Evolutionary conservation across 2,329 filamentous ascomycete species (phyloP).

Genomic region (Dissoconium aciculare): DNA sequence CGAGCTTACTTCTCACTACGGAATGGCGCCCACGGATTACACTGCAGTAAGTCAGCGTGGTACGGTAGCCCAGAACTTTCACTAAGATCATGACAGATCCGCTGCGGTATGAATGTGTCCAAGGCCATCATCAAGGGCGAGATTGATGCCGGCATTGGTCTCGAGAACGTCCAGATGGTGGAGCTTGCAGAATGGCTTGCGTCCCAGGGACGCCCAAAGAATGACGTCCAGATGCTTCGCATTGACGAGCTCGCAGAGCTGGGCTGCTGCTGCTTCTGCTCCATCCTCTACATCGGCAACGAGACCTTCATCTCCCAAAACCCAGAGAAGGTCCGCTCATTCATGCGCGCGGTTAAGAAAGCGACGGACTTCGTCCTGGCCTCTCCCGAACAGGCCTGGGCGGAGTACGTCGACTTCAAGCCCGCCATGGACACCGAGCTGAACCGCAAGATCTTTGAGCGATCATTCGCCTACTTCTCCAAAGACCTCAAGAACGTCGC

Average conservation of each 20-base stretch:
- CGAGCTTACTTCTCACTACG: constrained; percentile 63
- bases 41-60: no score
- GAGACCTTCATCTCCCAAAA: constrained; percentile 52
- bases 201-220: constrained; percentile 44
- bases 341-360: constrained; percentile 58
- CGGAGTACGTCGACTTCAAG: constrained; percentile 57
- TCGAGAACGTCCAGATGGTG: constrained; percentile 74
- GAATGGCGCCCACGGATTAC: constrained; percentile 58
- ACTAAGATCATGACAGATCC: no score
- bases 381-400: constrained; percentile 47
- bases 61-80: no score
- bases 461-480: constrained; percentile 63
- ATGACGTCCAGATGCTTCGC: constrained; percentile 64
- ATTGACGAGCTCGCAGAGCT: constrained; percentile 68
- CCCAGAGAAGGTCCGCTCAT: constrained; percentile 49
- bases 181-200: constrained; percentile 65
- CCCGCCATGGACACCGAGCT: constrained; percentile 51
- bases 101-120: constrained; percentile 69
- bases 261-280: constrained; percentile 74
- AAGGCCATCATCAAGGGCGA: constrained; percentile 58
- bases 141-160: constrained; percentile 61
- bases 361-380: constrained; percentile 59
- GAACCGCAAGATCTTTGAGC: constrained; percentile 68
- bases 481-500: constrained; percentile 58
- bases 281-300: constrained; percentile 67